Percentiles rank a stretch among this genome's conserved stretches.
Evolutionary conservation across 2,329 filamentous ascomycete species (phyloP).

Genomic region (Phialophora tarda): DNA sequence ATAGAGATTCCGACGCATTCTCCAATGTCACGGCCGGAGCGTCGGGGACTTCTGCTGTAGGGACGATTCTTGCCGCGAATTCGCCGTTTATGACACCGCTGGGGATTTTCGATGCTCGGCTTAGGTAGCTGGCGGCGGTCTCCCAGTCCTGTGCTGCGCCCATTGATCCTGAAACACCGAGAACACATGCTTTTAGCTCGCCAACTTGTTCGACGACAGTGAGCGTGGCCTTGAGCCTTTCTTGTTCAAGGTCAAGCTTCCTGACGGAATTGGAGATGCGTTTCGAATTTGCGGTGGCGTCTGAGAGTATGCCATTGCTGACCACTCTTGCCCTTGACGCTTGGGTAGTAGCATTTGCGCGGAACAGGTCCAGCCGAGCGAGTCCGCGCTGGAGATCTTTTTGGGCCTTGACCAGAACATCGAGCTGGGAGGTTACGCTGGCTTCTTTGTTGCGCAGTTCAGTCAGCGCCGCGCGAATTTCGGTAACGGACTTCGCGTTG

Average conservation of each 20-base stretch:
- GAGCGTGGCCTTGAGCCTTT: constrained; percentile 85
- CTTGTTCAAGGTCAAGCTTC: constrained; percentile 87
- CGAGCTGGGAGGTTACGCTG: constrained; percentile 73
- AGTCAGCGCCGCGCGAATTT: constrained; percentile 78
- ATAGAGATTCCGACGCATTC: constrained; percentile 84
- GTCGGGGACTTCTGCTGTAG: constrained; percentile 93
- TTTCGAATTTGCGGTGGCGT: constrained; percentile 81
- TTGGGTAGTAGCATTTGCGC: constrained; percentile 85
- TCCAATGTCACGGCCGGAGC: constrained; percentile 85
- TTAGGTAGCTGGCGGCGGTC: constrained; percentile 87
- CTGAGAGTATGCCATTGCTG: constrained; percentile 87
- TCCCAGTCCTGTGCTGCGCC: constrained; percentile 99
- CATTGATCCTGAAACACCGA: constrained; percentile 95
- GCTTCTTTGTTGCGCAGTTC: constrained; percentile 78
- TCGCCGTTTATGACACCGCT: constrained; percentile 77
- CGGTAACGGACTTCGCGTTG: constrained; percentile 74
- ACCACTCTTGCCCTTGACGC: constrained; percentile 81
- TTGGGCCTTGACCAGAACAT: constrained; percentile 79
- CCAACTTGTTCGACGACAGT: constrained; percentile 94
- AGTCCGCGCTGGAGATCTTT: constrained; percentile 86
- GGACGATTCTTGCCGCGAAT: constrained; percentile 91
- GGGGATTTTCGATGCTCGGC: constrained; percentile 80
- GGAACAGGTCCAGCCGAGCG: constrained; percentile 82
- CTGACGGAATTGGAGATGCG: constrained; percentile 87
- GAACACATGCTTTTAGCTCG: constrained; percentile 94